A percentile compares a stretch with the other conserved stretches of the same genome.
Conservation (phyloP, 306 rosid species). For the Senna tora region DNA sequence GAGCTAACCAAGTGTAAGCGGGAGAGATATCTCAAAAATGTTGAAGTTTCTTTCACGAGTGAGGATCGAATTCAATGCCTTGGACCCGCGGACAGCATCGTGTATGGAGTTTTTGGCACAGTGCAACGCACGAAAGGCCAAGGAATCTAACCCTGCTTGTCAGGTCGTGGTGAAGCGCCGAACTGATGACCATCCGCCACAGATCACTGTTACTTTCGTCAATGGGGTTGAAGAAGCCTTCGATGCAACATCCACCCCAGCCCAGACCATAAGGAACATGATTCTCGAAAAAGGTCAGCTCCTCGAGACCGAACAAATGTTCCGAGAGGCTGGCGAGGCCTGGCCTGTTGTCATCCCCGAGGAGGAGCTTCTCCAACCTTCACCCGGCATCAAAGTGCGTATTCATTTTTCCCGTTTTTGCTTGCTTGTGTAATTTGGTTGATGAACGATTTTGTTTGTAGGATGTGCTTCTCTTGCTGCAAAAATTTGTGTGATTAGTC, state of each 20-base stretch:
- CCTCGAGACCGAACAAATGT: conserved; percentile 82
- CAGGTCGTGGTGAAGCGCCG: conserved; percentile 86
- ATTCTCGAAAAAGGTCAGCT: conserved; percentile 78
- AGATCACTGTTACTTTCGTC: conserved; percentile 83
- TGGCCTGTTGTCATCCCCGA: conserved; percentile 82
- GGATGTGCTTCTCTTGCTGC: neutral
- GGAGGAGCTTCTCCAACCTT: conserved; percentile 60
- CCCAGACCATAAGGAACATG: conserved; percentile 72
- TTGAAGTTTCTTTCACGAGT: conserved; percentile 83
- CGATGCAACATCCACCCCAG: conserved; percentile 79
- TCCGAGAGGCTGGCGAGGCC: conserved; percentile 82
- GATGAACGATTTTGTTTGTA: neutral
- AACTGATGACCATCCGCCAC: conserved; percentile 76
- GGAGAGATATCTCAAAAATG: conserved; percentile 43
- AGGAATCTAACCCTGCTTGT: conserved; percentile 85
- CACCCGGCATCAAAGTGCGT: conserved; percentile 73
- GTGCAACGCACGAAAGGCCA: conserved; percentile 89
- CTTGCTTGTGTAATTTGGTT: neutral
- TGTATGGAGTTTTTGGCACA: conserved; percentile 95
- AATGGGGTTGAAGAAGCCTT: conserved; percentile 77
- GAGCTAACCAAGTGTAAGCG: neutral
- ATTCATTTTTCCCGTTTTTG: neutral
- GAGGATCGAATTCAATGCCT: conserved; percentile 83
- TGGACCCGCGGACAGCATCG: conserved; percentile 88
- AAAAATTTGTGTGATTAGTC: neutral